A percentile compares a stretch with the other conserved stretches of the same genome.
Evolutionary conservation across 371 early-diverging fungal species (phyloP).

Genomic region (Encephalitozoon hellem): DNA sequence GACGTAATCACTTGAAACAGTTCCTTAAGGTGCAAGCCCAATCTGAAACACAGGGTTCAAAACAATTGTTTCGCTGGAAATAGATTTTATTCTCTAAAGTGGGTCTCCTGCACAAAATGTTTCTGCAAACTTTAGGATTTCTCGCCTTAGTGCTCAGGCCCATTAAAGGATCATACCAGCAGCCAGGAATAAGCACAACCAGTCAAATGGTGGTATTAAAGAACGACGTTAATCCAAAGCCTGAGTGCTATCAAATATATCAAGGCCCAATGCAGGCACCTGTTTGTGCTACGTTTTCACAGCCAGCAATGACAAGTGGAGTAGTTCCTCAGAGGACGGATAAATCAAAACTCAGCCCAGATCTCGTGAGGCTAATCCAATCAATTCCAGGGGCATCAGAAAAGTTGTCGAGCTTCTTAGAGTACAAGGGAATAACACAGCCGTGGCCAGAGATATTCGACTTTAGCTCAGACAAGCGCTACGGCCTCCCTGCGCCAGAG

Average conservation of each 20-base stretch:
- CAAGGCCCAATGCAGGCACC: not conserved
- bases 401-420: conserved; percentile 20
- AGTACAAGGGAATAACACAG: conserved; percentile 31
- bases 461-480: conserved; percentile 13
- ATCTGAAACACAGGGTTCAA: not conserved
- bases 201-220: not conserved
- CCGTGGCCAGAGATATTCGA: conserved; percentile 41
- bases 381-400: conserved; percentile 8
- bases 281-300: not conserved
- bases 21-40: not conserved
- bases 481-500: conserved; percentile 36
- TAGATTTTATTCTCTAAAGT: not conserved
- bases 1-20: not conserved
- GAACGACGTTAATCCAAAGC: not conserved
- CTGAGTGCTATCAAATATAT: not conserved
- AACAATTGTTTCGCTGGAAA: conserved; percentile 10
- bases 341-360: not conserved
- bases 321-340: not conserved
- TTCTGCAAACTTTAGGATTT: not conserved
- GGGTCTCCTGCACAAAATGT: not conserved
- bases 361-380: not conserved
- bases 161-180: not conserved
- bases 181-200: not conserved
- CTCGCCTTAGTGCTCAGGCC: not conserved
- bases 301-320: not conserved